phyloP scores from a whole-genome alignment of 78 protist genomes.

The Chrysochromulina tobinii region DNA sequence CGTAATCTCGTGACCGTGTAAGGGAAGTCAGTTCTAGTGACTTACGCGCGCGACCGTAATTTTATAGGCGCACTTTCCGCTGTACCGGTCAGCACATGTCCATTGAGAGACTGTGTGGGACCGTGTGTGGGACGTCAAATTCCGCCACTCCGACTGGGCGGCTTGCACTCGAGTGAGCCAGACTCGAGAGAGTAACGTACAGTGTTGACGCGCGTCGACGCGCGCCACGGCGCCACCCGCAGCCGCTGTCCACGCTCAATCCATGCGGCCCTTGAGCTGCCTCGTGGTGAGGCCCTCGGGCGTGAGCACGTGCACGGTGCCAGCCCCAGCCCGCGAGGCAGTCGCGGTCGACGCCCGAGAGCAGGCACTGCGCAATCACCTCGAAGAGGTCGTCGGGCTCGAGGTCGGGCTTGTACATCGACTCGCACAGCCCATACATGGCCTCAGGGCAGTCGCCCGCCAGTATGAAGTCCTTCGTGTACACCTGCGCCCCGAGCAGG shows the following conservation, averaged over 20 bases:
- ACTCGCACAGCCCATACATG: conserved; percentile 23
- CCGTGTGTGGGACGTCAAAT: too few relatives aligned
- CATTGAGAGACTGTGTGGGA: too few relatives aligned
- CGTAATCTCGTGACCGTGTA: too few relatives aligned
- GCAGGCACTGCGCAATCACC: conserved; percentile 32
- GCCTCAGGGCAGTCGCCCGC: conserved; percentile 32
- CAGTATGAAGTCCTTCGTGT: conserved; percentile 23
- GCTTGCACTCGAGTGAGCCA: too few relatives aligned
- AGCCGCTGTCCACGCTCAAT: not conserved
- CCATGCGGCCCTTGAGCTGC: conserved; percentile 1
- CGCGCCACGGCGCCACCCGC: too few relatives aligned
- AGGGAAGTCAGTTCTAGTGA: too few relatives aligned
- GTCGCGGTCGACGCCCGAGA: conserved; percentile 39
- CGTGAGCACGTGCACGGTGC: conserved; percentile 3
- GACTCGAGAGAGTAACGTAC: too few relatives aligned
- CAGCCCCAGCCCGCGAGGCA: conserved; percentile 40
- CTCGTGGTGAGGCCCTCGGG: not conserved
- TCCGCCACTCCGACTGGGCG: too few relatives aligned
- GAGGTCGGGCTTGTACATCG: not conserved
- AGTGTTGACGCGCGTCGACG: too few relatives aligned
- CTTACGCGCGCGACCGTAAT: too few relatives aligned
- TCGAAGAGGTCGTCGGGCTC: conserved; percentile 2
- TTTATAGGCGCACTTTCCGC: too few relatives aligned
- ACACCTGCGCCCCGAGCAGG: not conserved
- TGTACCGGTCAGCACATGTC: too few relatives aligned